phyloP scores from a whole-genome alignment of 805 yeast genomes.

The Starmerella bombi region DNA sequence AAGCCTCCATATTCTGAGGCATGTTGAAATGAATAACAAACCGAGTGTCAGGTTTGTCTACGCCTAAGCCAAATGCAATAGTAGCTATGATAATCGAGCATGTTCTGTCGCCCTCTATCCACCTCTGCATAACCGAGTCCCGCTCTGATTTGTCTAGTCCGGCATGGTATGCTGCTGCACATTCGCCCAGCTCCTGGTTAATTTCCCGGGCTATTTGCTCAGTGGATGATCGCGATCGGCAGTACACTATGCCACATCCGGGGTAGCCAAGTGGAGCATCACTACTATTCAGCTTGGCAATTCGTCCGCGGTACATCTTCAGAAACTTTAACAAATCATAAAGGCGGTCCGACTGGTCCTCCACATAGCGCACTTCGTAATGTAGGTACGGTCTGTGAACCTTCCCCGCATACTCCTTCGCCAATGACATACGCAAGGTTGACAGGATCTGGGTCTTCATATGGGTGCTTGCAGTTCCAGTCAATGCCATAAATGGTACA shows the following conservation, averaged over 20 bases:
- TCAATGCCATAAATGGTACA: slow-evolving; percentile 86
- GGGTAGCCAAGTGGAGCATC: slow-evolving; percentile 10
- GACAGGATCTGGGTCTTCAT: slow-evolving; percentile 42
- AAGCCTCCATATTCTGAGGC: slow-evolving; percentile 86
- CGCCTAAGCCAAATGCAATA: slow-evolving; percentile 97
- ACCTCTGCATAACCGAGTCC: slow-evolving; percentile 46
- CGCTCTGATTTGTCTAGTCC: slow-evolving; percentile 62
- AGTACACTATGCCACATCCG: slow-evolving; percentile 69
- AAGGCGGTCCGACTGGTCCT: slow-evolving; percentile 17
- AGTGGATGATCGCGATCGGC: slow-evolving; percentile 80
- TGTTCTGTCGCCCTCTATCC: slow-evolving; percentile 51
- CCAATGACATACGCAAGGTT: slow-evolving; percentile 46
- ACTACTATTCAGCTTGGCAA: slow-evolving; percentile 2
- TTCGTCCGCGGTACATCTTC: slow-evolving; percentile 16
- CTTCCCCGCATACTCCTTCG: slow-evolving; percentile 61
- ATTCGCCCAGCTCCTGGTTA: slow-evolving; percentile 46
- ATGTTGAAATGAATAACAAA: slow-evolving; percentile 79
- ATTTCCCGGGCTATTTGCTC: slow-evolving; percentile 55
- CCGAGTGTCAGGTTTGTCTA: slow-evolving; percentile 89
- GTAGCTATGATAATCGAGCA: slow-evolving; percentile 85
- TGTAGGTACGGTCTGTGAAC: slow-evolving; percentile 76
- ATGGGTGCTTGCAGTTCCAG: slow-evolving; percentile 78
- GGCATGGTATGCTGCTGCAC: slow-evolving; percentile 74
- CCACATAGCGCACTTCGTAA: slow-evolving; percentile 63
- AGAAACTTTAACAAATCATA: slow-evolving; percentile 19